Evolutionary conservation across 2,329 filamentous ascomycete genomes (phyloP), one percentile per base, ranked within the genome.

Genomic region (Sclerotinia trifoliorum): DNA sequence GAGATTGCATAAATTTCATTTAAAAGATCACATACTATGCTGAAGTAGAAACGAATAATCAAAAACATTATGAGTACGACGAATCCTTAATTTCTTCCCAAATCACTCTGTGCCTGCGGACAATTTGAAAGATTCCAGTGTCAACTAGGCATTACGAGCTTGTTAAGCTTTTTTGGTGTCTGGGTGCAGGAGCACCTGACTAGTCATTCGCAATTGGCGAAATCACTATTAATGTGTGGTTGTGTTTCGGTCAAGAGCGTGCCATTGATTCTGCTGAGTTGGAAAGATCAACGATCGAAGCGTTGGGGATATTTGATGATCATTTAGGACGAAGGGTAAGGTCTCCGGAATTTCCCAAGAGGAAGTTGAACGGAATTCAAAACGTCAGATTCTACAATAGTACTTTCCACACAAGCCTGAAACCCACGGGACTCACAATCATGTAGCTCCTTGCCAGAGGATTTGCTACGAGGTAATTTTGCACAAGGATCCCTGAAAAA

Each of bases 401-500:
- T 13, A 56, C 19, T 7, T 15, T 39, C 5, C 21, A 19, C 15
- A 39, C 17, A 55, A 19, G 26, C 17, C 21, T n/a, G 5, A 10
- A 8, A 19, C 17, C 1, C 46, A n/a, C 2, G 17, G 19, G 19
- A 3, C 21, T n/a, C 29, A 10, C 2, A 1, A 19, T 56, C 5
- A 24, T 5, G n/a, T 3, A 39, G 7, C 3, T n/a, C 5, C 19
- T 17, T 21, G 32, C 8, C 32, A 24, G 11, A 32, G 21, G 5
- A 15, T 17, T 39, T 21, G 58, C 32, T 17, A 15, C 8, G 1
- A 6, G 19, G 11, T 19, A 5, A 5, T 32, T 17, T 29, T 24
- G 13, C 17, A 4, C 11, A 2, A 6, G 26, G 24, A 3, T 0
- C 11, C 29, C 17, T 1, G 10, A 3, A 0, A 4, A 65, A 46